Base-by-base conservation (phyloP, 306 rosid species). In the Pterocarpus macrocarpus region DNA sequence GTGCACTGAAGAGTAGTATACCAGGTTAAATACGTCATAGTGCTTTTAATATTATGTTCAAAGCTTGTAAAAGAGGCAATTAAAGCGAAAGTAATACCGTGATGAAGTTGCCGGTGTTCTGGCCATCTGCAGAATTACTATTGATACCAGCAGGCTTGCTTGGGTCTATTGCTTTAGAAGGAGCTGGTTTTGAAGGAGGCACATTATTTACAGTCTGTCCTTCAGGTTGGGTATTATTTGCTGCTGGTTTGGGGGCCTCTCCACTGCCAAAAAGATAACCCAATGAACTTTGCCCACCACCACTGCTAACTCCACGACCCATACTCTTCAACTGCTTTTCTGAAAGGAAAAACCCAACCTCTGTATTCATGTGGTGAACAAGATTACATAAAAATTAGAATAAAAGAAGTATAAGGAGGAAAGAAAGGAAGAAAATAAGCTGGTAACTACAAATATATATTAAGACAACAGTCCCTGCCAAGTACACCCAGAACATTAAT, bases 291-390 rank as follows among this genome's bases (percentile, higher is more conserved):
- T 93, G 98, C 61, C 99, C 99, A 61, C 99, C 99, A 75, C 99
- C 99, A 28, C 97, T 88, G 92, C 99, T 95, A 84, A 87, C 91
- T 83, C 99, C 99, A 79, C 99, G 99, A 79, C 99, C 99, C 99
- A 95, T 95, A 77, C 53, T 90, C 83, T 83, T 84, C 79, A 71
- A 64, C 69, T 82, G 64, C 72, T 81, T 78, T 76, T 7, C 71
- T 68, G 43, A 69, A 82, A 67, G 67, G 61, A 16, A 81, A 16
- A 82, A 73, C 75, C 61, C 34, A 69, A 69, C 64, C 71, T 49
- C 86, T n/a, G 69, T 73, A 67, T 80, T 73, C 63, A 87, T 44
- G 76, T n/a, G 52, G 49, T 72, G 13, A 43, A 70, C 45, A 80
- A 5, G 13, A 76, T 80, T 68, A 4, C 66, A 71, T 49, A 81